These are phyloP conservation scores for Lasiodiplodia theobromae DNA, from an alignment of 2,329 filamentous ascomycete genomes.

Conservation along the genomic window DNA sequence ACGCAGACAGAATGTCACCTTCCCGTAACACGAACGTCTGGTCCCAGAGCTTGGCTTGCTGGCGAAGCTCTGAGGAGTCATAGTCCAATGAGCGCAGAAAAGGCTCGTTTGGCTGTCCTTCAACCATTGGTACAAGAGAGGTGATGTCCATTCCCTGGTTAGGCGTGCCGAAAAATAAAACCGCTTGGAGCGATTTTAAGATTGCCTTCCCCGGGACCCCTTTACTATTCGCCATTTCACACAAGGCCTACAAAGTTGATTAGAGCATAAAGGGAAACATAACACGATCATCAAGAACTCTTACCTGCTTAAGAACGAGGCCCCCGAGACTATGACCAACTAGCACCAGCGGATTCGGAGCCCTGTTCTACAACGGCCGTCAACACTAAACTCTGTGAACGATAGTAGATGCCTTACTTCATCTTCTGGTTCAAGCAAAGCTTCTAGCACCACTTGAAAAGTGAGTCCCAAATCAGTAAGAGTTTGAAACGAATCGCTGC, in stretches of 20 bases:
- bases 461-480: background rate
- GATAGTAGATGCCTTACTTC: too few species aligned
- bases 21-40: background rate
- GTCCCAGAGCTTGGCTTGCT: background rate
- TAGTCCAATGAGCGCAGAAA: background rate
- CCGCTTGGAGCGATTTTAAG: background rate
- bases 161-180: constrained; percentile 7
- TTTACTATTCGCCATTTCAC: background rate
- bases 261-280: too few species aligned
- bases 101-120: background rate
- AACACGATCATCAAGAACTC: too few species aligned
- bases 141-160: constrained; percentile 4
- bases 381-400: too few species aligned
- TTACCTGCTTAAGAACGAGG: constrained; percentile 2
- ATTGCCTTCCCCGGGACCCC: background rate
- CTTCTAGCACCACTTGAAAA: background rate
- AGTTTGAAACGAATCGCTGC: background rate
- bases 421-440: too few species aligned
- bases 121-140: background rate
- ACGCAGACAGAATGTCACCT: background rate
- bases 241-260: background rate
- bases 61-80: background rate
- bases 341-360: background rate
- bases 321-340: constrained; percentile 15
- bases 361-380: background rate